phyloP scores from a whole-genome alignment of 768 basidiomycete genomes.

The Pulveroboletus ravenelii region DNA sequence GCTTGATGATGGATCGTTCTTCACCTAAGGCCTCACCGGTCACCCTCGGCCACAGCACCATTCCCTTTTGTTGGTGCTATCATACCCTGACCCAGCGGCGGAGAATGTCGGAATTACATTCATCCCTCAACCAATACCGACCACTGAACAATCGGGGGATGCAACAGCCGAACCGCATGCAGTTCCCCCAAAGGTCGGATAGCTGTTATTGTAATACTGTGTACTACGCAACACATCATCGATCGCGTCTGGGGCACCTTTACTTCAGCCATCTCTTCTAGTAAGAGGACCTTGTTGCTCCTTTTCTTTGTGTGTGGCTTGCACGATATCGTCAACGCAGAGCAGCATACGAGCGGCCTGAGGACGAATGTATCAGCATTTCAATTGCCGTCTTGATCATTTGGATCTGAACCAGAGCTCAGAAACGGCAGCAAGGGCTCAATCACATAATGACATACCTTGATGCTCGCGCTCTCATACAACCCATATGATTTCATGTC shows the following conservation, averaged over 20 bases:
- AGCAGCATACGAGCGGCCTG: slow-evolving; percentile 87
- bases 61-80: slow-evolving; percentile 41
- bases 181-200: slow-evolving; percentile 28
- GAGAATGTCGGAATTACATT: slow-evolving; percentile 17
- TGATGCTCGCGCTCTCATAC: slow-evolving; percentile 94
- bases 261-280: slow-evolving; percentile 50
- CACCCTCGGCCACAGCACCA: slow-evolving; percentile 45
- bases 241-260: background rate
- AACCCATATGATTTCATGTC: slow-evolving; percentile 95
- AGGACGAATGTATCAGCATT: slow-evolving; percentile 35
- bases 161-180: slow-evolving; percentile 20
- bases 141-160: slow-evolving; percentile 22
- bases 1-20: no score
- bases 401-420: slow-evolving; percentile 59
- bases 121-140: slow-evolving; percentile 9
- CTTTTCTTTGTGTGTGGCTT: slow-evolving; percentile 68
- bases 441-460: slow-evolving; percentile 42
- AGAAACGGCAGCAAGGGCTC: background rate
- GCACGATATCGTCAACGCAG: slow-evolving; percentile 91
- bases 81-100: slow-evolving; percentile 16
- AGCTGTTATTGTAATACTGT: no score
- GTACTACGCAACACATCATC: background rate
- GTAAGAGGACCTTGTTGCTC: slow-evolving; percentile 49
- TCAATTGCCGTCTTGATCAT: slow-evolving; percentile 97
- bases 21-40: slow-evolving; percentile 32